phyloP scores from a whole-genome alignment of 2,329 filamentous ascomycete genomes.

The Ustilaginoidea virens region DNA sequence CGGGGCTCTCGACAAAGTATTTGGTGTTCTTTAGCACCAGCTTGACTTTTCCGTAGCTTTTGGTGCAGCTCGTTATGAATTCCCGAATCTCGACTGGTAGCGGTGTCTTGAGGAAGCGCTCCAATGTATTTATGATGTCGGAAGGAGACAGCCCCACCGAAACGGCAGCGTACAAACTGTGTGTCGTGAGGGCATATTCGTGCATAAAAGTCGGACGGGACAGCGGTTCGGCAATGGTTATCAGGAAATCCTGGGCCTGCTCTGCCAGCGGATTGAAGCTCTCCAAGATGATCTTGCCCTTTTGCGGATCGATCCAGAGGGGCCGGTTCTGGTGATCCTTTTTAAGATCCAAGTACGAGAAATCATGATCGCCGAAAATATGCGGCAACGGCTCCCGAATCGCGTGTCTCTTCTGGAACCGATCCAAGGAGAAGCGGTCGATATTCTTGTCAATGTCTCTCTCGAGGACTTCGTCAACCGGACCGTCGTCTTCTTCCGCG shows the following conservation, averaged over 20 bases:
- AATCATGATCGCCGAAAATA: slow-evolving; percentile 45
- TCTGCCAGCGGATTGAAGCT: slow-evolving; percentile 81
- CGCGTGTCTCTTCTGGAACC: slow-evolving; percentile 31
- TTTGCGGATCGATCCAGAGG: slow-evolving; percentile 81
- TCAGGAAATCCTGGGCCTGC: slow-evolving; percentile 85
- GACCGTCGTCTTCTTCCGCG: slow-evolving; percentile 29
- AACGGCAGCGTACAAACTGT: slow-evolving; percentile 89
- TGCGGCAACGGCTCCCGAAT: slow-evolving; percentile 28
- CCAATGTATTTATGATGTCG: slow-evolving; percentile 80
- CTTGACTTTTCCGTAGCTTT: slow-evolving; percentile 90
- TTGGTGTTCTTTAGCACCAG: slow-evolving; percentile 88
- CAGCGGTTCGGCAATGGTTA: slow-evolving; percentile 85
- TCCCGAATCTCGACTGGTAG: slow-evolving; percentile 65
- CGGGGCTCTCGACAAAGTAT: slow-evolving; percentile 85
- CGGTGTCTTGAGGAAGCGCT: slow-evolving; percentile 77
- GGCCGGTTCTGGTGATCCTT: slow-evolving; percentile 80
- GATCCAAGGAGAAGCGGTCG: slow-evolving; percentile 40
- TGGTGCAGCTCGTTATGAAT: slow-evolving; percentile 68
- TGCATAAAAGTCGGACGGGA: slow-evolving; percentile 84
- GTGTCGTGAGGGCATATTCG: slow-evolving; percentile 81
- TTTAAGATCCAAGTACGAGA: slow-evolving; percentile 70
- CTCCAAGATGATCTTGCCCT: slow-evolving; percentile 80
- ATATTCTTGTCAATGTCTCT: slow-evolving; percentile 41
- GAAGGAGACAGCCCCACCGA: slow-evolving; percentile 81
- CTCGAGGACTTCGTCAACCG: slow-evolving; percentile 35